A percentile compares a stretch with the other conserved stretches of the same genome.
phyloP scores from a whole-genome alignment of 805 yeast genomes.

The Kodamaea kakaduensis region DNA sequence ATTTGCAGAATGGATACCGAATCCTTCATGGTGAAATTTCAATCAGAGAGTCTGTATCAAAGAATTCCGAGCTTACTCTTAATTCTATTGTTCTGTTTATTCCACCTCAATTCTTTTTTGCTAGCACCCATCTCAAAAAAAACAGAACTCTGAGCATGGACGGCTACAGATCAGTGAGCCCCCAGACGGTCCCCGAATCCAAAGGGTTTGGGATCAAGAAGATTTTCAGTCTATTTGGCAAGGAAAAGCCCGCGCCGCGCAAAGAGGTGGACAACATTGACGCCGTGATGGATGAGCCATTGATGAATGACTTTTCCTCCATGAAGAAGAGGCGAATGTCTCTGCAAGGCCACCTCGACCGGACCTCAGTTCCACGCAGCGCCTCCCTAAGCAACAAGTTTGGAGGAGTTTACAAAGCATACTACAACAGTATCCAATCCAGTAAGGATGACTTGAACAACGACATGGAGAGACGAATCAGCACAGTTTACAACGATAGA shows the following conservation, averaged over 20 bases:
- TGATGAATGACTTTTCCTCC: conserved; percentile 22
- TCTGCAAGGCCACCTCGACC: conserved; percentile 16
- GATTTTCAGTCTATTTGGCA: conserved; percentile 3
- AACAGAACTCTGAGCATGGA: conserved; percentile 2
- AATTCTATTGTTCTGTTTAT: too few species aligned
- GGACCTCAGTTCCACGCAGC: conserved; percentile 23
- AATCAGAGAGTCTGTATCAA: too few species aligned
- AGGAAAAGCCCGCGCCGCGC: not conserved
- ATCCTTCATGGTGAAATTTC: too few species aligned
- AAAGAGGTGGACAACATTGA: conserved; percentile 1
- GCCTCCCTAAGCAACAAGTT: conserved; percentile 15
- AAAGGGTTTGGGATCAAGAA: conserved; percentile 5
- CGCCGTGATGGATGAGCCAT: conserved; percentile 14
- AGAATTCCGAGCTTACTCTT: too few species aligned
- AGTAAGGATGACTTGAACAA: conserved; percentile 19
- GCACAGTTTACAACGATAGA: conserved; percentile 18
- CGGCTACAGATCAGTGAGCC: conserved; percentile 10
- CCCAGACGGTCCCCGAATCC: conserved; percentile 1
- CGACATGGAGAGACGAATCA: conserved; percentile 28
- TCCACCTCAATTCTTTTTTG: too few species aligned
- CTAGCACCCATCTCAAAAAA: too few species aligned
- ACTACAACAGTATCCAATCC: conserved; percentile 16
- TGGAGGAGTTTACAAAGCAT: conserved; percentile 18
- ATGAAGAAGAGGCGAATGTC: conserved; percentile 28
- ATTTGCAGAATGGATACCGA: too few species aligned